phyloP scores from a whole-genome alignment of 2,329 filamentous ascomycete species.

The Aspergillus sp. region DNA sequence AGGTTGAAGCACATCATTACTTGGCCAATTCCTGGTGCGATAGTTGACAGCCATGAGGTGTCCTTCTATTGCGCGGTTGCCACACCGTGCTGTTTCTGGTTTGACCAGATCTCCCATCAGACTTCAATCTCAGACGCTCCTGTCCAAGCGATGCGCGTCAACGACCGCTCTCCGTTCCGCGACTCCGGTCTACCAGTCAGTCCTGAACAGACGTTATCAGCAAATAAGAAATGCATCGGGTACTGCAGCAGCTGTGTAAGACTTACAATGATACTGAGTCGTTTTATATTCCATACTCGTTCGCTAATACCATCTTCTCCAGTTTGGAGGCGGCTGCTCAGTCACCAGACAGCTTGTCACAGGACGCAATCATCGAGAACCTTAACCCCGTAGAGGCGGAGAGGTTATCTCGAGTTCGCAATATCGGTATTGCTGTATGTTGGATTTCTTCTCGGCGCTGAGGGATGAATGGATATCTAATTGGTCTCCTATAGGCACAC shows the following conservation, averaged over 20 bases:
- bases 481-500: conserved; percentile 64
- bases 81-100: conserved; percentile 38
- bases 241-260: conserved; percentile 47
- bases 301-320: conserved; percentile 10
- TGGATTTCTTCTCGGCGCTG: neutral
- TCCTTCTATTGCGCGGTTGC: conserved; percentile 42
- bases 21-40: conserved; percentile 28
- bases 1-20: conserved; percentile 19
- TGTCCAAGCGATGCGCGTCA: conserved; percentile 42
- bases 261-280: neutral
- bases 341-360: conserved; percentile 57
- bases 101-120: conserved; percentile 34
- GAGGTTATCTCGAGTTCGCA: conserved; percentile 78
- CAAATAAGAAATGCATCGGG: conserved; percentile 45
- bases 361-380: conserved; percentile 72
- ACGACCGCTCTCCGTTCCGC: conserved; percentile 36
- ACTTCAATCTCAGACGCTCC: conserved; percentile 35
- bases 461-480: neutral
- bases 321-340: conserved; percentile 58
- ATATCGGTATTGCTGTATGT: conserved; percentile 93
- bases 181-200: conserved; percentile 35
- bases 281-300: neutral
- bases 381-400: conserved; percentile 76
- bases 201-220: conserved; percentile 42
- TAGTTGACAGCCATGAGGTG: conserved; percentile 40